These are phyloP conservation scores for Candida nonsorbophila DNA, from an alignment of 805 yeast genomes.

Conservation along the genomic window DNA sequence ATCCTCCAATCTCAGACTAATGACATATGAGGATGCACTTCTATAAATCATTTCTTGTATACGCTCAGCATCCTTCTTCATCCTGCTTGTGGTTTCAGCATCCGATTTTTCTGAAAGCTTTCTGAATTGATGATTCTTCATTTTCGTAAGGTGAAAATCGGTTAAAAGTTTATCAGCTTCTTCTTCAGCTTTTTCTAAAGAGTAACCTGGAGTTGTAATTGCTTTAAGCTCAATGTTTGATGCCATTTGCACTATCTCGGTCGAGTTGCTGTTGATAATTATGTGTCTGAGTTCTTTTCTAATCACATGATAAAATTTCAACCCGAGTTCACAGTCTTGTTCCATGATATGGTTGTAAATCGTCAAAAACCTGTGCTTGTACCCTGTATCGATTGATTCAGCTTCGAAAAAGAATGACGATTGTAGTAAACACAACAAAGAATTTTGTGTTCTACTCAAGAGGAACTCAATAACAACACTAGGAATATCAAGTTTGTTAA, in stretches of 20 bases:
- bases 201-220: slow-evolving; percentile 12
- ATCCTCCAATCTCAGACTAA: slow-evolving; percentile 29
- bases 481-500: slow-evolving; percentile 20
- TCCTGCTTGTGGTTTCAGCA: slow-evolving; percentile 8
- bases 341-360: slow-evolving; percentile 22
- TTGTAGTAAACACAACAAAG: slow-evolving; percentile 20
- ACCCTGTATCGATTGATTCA: slow-evolving; percentile 22
- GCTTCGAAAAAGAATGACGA: slow-evolving; percentile 25
- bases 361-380: slow-evolving; percentile 23
- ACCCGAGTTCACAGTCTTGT: slow-evolving; percentile 14
- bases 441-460: slow-evolving; percentile 10
- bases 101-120: slow-evolving; percentile 8
- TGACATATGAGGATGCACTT: slow-evolving; percentile 30
- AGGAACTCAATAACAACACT: slow-evolving; percentile 20
- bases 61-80: slow-evolving; percentile 13
- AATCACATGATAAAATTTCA: slow-evolving; percentile 26
- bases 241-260: slow-evolving; percentile 20
- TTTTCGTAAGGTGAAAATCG: slow-evolving; percentile 5
- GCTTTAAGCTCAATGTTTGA: slow-evolving; percentile 20
- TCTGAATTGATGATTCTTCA: slow-evolving; percentile 7
- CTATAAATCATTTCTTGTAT: slow-evolving; percentile 32
- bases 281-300: slow-evolving; percentile 19
- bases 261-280: slow-evolving; percentile 21
- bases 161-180: slow-evolving; percentile 14
- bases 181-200: slow-evolving; percentile 8